Evolutionary conservation across 2,329 filamentous ascomycete genomes (phyloP), one percentile per base, ranked within the genome.

Genomic region (Penicillium griseofulvum): DNA sequence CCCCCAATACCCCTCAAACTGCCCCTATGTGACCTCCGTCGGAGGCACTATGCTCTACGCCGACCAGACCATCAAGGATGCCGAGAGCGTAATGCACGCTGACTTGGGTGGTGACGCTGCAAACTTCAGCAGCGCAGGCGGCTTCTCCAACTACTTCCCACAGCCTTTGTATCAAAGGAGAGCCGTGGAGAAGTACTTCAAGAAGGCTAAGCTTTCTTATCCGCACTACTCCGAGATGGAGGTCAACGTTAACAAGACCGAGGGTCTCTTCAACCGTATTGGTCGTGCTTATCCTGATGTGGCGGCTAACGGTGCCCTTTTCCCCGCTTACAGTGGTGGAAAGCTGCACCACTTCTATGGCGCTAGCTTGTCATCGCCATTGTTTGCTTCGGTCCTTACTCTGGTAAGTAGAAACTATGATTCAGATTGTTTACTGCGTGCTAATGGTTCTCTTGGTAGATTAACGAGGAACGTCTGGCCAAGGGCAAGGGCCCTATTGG

Each of bases 201-300:
- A 49, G 58, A 64, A 54, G 34, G 66, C 69, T 6, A 56, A 71
- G 24, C 56, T 66, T 38, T 54, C 36, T 0, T 69, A 74, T 5
- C 66, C 69, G 0, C 73, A 71, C 57, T 67, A 69, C 42, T 66
- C 64, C 4, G 63, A 64, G 38, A 48, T 68, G 0, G 74, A 74
- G 43, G 68, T 68, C 36, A 63, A 72, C 38, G 48, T 70, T 26
- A 72, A 73, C 36, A 73, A 64, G 9, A 73, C 74, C 36, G 68
- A 62, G 1, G 76, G 76, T 0, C 57, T 76, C 4, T 81, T 73
- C 58, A 79, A 80, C 48, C 69, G 68, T 14, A 68, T 72, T 19
- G 80, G 80, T 0, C 73, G 80, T 26, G 80, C 71, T 1, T 80
- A 80, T 48, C 80, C 80, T 0, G 80, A 82, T 54, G 75, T 82